phyloP scores from a whole-genome alignment of 2,329 filamentous ascomycete species.

The Magnaporthales sp. region DNA sequence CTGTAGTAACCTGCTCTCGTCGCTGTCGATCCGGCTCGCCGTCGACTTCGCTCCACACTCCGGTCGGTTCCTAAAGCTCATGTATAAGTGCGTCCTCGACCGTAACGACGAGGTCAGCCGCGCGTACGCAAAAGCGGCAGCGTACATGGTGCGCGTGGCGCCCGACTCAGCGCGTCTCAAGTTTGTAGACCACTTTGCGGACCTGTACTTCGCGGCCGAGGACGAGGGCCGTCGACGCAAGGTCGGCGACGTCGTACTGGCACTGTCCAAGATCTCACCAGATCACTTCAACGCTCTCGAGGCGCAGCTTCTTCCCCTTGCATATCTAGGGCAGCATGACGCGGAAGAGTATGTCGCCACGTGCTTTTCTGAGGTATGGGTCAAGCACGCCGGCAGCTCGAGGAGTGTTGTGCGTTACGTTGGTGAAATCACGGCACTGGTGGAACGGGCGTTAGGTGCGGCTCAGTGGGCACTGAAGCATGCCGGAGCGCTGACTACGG shows the following conservation, averaged over 20 bases:
- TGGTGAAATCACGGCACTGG: conserved; percentile 67
- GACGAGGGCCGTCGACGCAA: conserved; percentile 68
- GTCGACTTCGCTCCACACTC: conserved; percentile 68
- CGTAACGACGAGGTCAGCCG: conserved; percentile 89
- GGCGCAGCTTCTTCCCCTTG: conserved; percentile 69
- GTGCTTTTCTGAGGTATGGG: conserved; percentile 80
- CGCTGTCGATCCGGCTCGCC: conserved; percentile 72
- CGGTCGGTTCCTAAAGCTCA: conserved; percentile 63
- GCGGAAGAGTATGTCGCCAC: conserved; percentile 70
- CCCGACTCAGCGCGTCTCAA: conserved; percentile 38
- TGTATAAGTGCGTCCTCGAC: conserved; percentile 78
- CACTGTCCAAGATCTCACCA: conserved; percentile 77
- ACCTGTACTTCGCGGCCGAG: conserved; percentile 74
- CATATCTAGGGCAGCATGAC: conserved; percentile 84
- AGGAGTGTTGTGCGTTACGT: conserved; percentile 78
- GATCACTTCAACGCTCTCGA: conserved; percentile 80
- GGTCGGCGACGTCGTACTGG: conserved; percentile 73
- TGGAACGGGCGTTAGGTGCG: conserved; percentile 61
- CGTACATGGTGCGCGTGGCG: conserved; percentile 66
- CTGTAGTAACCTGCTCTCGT: conserved; percentile 75
- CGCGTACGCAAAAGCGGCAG: conserved; percentile 77
- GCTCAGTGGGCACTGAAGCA: conserved; percentile 88
- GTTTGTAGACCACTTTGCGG: conserved; percentile 47
- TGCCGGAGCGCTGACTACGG: conserved; percentile 71
- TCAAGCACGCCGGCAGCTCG: conserved; percentile 78